Percentiles rank a stretch among this genome's conserved stretches.
phyloP scores from a whole-genome alignment of 139 green algal species.

The Closterium sp. region DNA sequence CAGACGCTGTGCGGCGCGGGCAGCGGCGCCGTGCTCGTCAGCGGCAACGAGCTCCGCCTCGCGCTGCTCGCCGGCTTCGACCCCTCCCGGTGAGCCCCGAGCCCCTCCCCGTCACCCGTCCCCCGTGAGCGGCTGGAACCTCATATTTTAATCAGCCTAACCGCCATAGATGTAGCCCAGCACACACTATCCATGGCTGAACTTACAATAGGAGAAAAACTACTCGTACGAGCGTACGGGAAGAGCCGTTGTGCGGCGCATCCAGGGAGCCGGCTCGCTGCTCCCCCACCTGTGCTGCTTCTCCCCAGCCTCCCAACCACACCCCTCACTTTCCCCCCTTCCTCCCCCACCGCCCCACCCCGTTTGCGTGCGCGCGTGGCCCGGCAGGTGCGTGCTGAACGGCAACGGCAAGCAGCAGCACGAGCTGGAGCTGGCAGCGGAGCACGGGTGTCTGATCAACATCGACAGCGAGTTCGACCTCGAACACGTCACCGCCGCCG shows the following conservation, averaged over 20 bases:
- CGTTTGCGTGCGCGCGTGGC: conserved; percentile 8
- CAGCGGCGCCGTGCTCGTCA: conserved; percentile 87
- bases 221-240: no score
- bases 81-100: conserved; percentile 66
- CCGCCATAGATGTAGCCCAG: background rate
- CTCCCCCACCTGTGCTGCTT: no score
- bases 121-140: no score
- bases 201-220: no score
- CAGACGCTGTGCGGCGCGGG: conserved; percentile 69
- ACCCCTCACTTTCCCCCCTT: no score
- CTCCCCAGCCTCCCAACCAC: no score
- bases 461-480: conserved; percentile 97
- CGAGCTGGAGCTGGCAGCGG: conserved; percentile 86
- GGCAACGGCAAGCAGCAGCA: conserved; percentile 94
- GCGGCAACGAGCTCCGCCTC: conserved; percentile 90
- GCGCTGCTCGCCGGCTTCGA: conserved; percentile 87
- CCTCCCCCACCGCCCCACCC: no score
- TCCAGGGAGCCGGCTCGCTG: no score
- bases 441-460: conserved; percentile 88
- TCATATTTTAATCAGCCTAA: background rate
- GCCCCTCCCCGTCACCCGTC: background rate
- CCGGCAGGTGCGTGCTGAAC: conserved; percentile 73
- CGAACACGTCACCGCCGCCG: conserved; percentile 68
- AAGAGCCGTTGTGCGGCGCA: no score
- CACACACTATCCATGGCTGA: background rate